Evolutionary conservation across 192 early-diverging fungal species (phyloP).

Genomic region (Coemansia sp.): DNA sequence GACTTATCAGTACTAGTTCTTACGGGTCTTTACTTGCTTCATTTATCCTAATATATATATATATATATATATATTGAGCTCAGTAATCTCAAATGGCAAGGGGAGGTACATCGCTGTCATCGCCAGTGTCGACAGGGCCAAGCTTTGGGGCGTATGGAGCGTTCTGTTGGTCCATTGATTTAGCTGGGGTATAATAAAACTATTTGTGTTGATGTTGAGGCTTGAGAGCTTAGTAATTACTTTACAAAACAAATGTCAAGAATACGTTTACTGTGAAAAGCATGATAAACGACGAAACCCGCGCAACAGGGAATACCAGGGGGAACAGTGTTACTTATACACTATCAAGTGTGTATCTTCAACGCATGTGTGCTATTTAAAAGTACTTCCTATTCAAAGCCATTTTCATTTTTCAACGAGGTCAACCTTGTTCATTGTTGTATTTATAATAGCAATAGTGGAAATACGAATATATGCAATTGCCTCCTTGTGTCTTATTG

Average conservation of each 20-base stretch:
- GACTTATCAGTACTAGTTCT: no score
- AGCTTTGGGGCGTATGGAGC: background rate
- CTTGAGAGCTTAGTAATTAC: background rate
- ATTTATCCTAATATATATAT: background rate
- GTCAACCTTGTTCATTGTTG: no score
- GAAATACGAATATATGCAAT: background rate
- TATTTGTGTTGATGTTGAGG: background rate
- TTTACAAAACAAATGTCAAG: background rate
- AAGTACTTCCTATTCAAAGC: background rate
- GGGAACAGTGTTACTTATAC: background rate
- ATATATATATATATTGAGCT: no score
- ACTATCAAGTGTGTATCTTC: background rate
- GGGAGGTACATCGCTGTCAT: conserved; percentile 2
- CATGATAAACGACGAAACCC: no score
- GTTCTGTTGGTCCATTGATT: background rate
- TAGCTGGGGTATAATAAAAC: no score
- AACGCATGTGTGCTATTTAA: no score
- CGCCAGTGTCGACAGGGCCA: conserved; percentile 2
- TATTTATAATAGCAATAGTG: background rate
- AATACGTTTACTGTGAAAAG: background rate
- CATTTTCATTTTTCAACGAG: background rate
- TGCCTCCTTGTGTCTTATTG: no score
- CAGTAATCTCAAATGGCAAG: background rate
- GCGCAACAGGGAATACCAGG: background rate
- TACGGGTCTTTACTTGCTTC: no score